These are phyloP conservation scores for Hypoxylon sp. DNA, from an alignment of 2,329 filamentous ascomycete species.

Conservation along the genomic window DNA sequence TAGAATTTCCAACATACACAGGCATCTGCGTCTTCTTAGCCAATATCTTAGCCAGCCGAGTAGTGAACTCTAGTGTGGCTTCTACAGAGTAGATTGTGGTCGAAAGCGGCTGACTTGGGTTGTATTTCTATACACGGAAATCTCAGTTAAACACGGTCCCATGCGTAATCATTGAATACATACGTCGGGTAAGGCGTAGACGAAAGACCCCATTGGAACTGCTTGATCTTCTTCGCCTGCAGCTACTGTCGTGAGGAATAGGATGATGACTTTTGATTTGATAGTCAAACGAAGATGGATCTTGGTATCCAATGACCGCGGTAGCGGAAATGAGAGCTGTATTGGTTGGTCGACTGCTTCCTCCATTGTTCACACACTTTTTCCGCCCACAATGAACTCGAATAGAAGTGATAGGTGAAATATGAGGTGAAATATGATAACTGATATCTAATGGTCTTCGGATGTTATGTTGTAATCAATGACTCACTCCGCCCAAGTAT, in stretches of 20 bases:
- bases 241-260: conserved; percentile 73
- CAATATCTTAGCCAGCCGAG: conserved; percentile 85
- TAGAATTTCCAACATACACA: conserved; percentile 91
- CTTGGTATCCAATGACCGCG: conserved; percentile 71
- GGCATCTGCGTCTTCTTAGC: conserved; percentile 80
- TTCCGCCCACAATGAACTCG: background rate
- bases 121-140: conserved; percentile 61
- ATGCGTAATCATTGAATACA: conserved; percentile 44
- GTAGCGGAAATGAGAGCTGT: conserved; percentile 72
- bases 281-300: conserved; percentile 73
- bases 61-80: conserved; percentile 87
- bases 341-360: conserved; percentile 47
- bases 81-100: conserved; percentile 85
- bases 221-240: conserved; percentile 66
- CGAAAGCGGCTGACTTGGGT: conserved; percentile 75
- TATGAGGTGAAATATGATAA: background rate
- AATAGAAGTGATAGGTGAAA: background rate
- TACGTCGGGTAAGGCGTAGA: conserved; percentile 94
- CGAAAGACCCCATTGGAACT: conserved; percentile 84
- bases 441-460: background rate
- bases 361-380: conserved; percentile 41
- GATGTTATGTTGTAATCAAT: background rate
- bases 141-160: conserved; percentile 7
- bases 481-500: background rate
- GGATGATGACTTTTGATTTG: conserved; percentile 69